Percentiles rank a stretch among this genome's conserved stretches.
These are phyloP conservation scores for Suillus placidus DNA, from an alignment of 768 basidiomycete genomes.

Conservation along the genomic window DNA sequence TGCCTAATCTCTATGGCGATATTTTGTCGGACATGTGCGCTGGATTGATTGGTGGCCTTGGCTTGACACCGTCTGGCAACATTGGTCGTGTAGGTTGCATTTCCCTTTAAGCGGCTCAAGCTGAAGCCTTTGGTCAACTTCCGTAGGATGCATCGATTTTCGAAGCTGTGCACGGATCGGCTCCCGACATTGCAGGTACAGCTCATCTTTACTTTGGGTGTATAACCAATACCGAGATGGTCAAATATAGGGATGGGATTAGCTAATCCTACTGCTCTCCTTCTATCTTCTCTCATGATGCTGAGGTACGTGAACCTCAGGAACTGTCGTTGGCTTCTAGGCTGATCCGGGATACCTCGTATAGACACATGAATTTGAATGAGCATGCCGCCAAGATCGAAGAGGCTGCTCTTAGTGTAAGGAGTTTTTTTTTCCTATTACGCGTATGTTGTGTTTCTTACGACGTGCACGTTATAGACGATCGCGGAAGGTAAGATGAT, in stretches of 20 bases:
- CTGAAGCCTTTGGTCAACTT: conserved; percentile 18
- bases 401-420: conserved; percentile 83
- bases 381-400: conserved; percentile 88
- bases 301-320: conserved; percentile 61
- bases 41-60: conserved; percentile 96
- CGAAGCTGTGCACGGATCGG: conserved; percentile 98
- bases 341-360: conserved; percentile 29
- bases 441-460: conserved; percentile 1
- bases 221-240: conserved; percentile 11
- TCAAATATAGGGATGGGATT: conserved; percentile 71
- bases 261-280: conserved; percentile 98
- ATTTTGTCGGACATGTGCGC: conserved; percentile 99
- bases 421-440: conserved; percentile 33
- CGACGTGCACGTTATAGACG: conserved; percentile 55
- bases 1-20: conserved; percentile 97
- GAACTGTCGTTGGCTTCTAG: conserved; percentile 3
- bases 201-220: conserved; percentile 14
- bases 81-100: conserved; percentile 77
- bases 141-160: conserved; percentile 95
- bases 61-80: conserved; percentile 96
- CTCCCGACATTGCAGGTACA: conserved; percentile 96
- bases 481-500: conserved; percentile 96
- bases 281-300: conserved; percentile 98
- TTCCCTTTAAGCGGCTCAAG: conserved; percentile 15
- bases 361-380: conserved; percentile 89